phyloP scores from a whole-genome alignment of 257 asterid species.

The Nicotiana undulata region DNA sequence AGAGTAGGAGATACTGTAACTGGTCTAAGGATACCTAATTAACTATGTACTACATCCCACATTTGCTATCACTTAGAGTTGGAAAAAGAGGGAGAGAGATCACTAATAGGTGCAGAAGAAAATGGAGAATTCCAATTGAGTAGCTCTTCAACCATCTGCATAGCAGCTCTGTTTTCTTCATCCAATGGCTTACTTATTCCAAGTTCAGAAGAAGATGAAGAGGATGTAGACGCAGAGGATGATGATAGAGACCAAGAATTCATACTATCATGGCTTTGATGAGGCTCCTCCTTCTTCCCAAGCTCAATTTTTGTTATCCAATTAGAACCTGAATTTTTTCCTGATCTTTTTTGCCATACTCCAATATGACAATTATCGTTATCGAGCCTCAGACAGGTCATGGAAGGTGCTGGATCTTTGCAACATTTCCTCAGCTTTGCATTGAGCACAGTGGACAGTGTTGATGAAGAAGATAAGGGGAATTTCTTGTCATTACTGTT shows the following conservation, averaged over 20 bases:
- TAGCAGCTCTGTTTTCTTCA: constrained; percentile 62
- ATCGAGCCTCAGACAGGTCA: constrained; percentile 70
- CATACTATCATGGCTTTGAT: not conserved
- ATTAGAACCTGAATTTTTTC: constrained; percentile 38
- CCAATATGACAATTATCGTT: constrained; percentile 51
- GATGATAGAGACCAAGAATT: not conserved
- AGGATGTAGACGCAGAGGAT: constrained; percentile 12
- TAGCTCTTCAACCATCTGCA: constrained; percentile 85
- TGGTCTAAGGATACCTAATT: not conserved
- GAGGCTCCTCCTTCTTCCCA: constrained; percentile 12
- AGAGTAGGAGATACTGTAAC: not conserved
- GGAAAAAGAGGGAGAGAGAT: not conserved
- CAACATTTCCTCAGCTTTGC: constrained; percentile 66
- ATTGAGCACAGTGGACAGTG: constrained; percentile 30
- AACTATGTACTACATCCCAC: not conserved
- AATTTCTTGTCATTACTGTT: not conserved
- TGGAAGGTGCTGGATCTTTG: constrained; percentile 59
- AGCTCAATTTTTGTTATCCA: constrained; percentile 75
- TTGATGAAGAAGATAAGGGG: constrained; percentile 9
- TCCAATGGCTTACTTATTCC: constrained; percentile 26
- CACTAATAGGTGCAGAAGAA: constrained; percentile 11
- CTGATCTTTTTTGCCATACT: constrained; percentile 65
- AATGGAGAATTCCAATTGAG: constrained; percentile 44
- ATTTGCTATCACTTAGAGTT: not conserved
- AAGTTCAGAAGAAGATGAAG: constrained; percentile 14